phyloP scores from a whole-genome alignment of 1,139 yeast species.

The Scheffersomyces lignicola region DNA sequence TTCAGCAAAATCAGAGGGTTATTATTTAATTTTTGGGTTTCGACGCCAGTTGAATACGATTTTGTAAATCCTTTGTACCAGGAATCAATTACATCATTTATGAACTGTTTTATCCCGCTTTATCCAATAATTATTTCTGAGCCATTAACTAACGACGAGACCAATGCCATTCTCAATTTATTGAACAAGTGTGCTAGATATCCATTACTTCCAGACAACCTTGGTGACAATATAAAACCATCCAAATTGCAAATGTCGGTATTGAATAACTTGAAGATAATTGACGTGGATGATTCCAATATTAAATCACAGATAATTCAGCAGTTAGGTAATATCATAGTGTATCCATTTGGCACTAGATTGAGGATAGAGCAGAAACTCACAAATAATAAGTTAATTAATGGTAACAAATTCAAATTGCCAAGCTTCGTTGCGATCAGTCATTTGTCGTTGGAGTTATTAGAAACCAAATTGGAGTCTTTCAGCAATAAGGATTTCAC shows the following conservation, averaged over 20 bases:
- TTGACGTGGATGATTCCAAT: slow-evolving; percentile 29
- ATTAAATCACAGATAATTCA: slow-evolving; percentile 48
- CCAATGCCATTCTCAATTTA: slow-evolving; percentile 43
- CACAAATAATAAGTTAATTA: slow-evolving; percentile 22
- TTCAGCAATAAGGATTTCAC: slow-evolving; percentile 31
- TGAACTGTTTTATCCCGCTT: slow-evolving; percentile 51
- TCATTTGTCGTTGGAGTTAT: slow-evolving; percentile 44
- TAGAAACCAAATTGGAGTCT: slow-evolving; percentile 35
- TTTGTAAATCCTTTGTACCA: slow-evolving; percentile 55
- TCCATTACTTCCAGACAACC: slow-evolving; percentile 58
- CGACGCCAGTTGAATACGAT: slow-evolving; percentile 59
- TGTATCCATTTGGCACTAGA: slow-evolving; percentile 61
- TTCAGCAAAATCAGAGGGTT: slow-evolving; percentile 31
- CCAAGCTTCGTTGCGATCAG: slow-evolving; percentile 74
- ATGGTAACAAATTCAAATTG: slow-evolving; percentile 37
- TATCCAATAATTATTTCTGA: slow-evolving; percentile 32
- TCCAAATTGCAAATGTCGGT: slow-evolving; percentile 57
- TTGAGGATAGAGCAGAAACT: slow-evolving; percentile 47
- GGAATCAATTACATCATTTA: slow-evolving; percentile 52
- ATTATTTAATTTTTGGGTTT: slow-evolving; percentile 65
- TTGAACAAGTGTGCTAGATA: slow-evolving; percentile 65
- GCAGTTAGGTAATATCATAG: slow-evolving; percentile 52
- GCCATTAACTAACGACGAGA: slow-evolving; percentile 27
- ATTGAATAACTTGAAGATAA: slow-evolving; percentile 38
- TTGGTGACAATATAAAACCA: slow-evolving; percentile 36